Base-by-base conservation (phyloP, 495 filamentous ascomycete species). In the Penicillium waksmanii region DNA sequence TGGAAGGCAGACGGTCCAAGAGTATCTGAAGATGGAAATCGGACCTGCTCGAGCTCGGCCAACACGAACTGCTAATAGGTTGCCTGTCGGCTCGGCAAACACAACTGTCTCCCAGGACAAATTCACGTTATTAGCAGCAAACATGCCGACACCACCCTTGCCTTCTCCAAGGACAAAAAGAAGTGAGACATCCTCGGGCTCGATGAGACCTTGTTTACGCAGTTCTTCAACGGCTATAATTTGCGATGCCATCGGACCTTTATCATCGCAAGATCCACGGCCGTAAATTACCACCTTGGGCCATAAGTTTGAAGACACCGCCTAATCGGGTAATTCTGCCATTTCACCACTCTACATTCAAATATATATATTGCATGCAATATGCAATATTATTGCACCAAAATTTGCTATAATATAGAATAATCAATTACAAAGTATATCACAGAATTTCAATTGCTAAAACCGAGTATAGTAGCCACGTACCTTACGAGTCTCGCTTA, bases 101-200 rank as follows among this genome's bases (percentile, higher is more conserved):
- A 96, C 85, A 54, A 88, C 42, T 10, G 42, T 17, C 42, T 44
- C 87, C 3, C 87, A 49, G 80, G 77, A 59, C 55, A 84, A 82
- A 33, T 59, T 56, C 38, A 61, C 56, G 17, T 48, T 13, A 49
- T 69, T 66, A 8, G 60, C 64, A 3, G 64, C 61, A 40, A 64
- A 79, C 91, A 96, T 96, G 3, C 92, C 92, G 53, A 87, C 84
- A 3, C 91, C 92, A 5, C 75, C 72, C 3, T 72, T 80, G 62
- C 95, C 92, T 70, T 96, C 92, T 12, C 89, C 89, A 0, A 93
- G 89, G 2, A 96, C 92, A 70, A 85, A 95, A 9, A 96, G 80
- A 17, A 96, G 77, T 21, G 85, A 84, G 8, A 91, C 70, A 61
- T 76, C 73, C 11, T 58, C 42, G 17, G 72, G 63, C 15, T 73